These are phyloP conservation scores for Tricholoma bakamatsutake DNA, from an alignment of 768 basidiomycete species.

Conservation along the genomic window DNA sequence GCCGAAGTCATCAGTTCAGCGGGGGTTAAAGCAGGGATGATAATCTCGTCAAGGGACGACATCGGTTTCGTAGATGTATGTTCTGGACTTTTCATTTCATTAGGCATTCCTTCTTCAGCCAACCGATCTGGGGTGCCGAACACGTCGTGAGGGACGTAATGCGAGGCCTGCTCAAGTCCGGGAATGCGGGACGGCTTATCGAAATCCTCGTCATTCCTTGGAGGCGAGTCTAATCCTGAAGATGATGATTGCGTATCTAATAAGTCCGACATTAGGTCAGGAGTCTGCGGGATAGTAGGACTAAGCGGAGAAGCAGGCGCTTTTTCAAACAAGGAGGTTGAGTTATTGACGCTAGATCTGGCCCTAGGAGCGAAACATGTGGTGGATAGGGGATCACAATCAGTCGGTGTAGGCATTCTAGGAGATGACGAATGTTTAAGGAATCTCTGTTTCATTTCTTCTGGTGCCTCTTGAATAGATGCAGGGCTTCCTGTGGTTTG, in stretches of 20 bases:
- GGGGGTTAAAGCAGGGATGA: not conserved
- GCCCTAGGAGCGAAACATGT: constrained; percentile 8
- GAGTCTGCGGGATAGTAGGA: constrained; percentile 39
- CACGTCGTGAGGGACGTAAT: not conserved
- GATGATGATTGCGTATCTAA: constrained; percentile 52
- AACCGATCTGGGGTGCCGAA: not conserved
- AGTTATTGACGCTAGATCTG: constrained; percentile 8
- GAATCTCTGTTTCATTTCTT: constrained; percentile 61
- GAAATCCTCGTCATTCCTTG: constrained; percentile 19
- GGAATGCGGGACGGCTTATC: constrained; percentile 18
- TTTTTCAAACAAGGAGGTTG: not conserved
- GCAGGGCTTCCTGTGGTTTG: constrained; percentile 24
- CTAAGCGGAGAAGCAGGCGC: constrained; percentile 6
- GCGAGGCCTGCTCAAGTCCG: constrained; percentile 14
- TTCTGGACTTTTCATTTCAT: constrained; percentile 19
- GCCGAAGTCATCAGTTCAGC: constrained; percentile 27
- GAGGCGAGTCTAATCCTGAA: constrained; percentile 49
- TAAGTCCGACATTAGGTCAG: constrained; percentile 54
- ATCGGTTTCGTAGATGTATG: constrained; percentile 22
- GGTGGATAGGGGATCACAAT: not conserved
- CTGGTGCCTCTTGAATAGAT: constrained; percentile 45
- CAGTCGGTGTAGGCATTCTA: constrained; percentile 1
- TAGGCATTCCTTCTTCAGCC: not conserved
- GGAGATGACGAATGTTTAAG: constrained; percentile 30
- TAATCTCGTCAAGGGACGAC: constrained; percentile 10